Evolutionary conservation across 2,329 filamentous ascomycete species (phyloP).

Genomic region (Fusarium sp.): DNA sequence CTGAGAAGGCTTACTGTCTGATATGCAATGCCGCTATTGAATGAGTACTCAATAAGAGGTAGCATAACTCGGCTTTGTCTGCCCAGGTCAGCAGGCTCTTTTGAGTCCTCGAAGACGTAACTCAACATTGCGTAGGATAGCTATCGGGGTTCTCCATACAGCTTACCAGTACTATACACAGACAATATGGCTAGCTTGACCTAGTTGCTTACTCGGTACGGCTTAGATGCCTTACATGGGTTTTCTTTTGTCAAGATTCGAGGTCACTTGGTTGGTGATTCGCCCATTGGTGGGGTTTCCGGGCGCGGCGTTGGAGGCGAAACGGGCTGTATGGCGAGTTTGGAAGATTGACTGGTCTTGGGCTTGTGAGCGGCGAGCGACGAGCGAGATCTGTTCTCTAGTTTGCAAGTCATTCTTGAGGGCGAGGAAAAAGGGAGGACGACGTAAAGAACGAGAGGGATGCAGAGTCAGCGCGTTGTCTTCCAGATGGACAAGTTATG

Average conservation of each 20-base stretch:
- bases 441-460: background rate
- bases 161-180: slow-evolving; percentile 9
- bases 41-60: slow-evolving; percentile 45
- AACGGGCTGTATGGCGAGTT: slow-evolving; percentile 43
- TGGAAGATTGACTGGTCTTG: slow-evolving; percentile 35
- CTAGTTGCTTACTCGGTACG: slow-evolving; percentile 11
- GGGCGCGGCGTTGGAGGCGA: slow-evolving; percentile 50
- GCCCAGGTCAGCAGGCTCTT: slow-evolving; percentile 29
- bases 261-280: slow-evolving; percentile 45
- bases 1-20: slow-evolving; percentile 64
- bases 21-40: slow-evolving; percentile 64
- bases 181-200: slow-evolving; percentile 5
- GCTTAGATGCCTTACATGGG: slow-evolving; percentile 21
- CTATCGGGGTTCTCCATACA: slow-evolving; percentile 5
- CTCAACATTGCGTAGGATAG: slow-evolving; percentile 6
- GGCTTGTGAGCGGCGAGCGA: slow-evolving; percentile 31
- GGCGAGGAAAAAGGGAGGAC: slow-evolving; percentile 11
- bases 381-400: slow-evolving; percentile 21
- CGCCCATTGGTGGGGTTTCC: slow-evolving; percentile 46
- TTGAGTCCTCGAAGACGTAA: slow-evolving; percentile 19
- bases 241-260: slow-evolving; percentile 43
- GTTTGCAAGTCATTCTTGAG: slow-evolving; percentile 9
- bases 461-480: background rate
- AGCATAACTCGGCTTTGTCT: slow-evolving; percentile 8
- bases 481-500: slow-evolving; percentile 6